phyloP scores from a whole-genome alignment of 176 grass and related monocot genomes.

The Oryza brachyantha region DNA sequence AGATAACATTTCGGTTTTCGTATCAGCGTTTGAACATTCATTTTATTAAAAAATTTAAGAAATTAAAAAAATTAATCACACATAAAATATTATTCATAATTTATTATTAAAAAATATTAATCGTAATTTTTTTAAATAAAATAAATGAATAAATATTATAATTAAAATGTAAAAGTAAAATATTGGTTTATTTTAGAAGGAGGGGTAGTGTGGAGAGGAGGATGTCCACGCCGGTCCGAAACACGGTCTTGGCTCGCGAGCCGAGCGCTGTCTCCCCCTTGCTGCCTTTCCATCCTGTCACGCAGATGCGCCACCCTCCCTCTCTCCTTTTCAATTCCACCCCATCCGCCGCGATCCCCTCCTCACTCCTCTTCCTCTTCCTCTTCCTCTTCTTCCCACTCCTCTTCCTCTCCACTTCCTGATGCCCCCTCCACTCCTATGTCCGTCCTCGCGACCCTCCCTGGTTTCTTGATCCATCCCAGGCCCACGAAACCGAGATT shows the following conservation, averaged over 20 bases:
- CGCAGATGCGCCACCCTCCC: neutral
- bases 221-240: neutral
- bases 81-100: no score
- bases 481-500: slow-evolving; percentile 15
- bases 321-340: slow-evolving; percentile 14
- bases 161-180: no score
- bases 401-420: neutral
- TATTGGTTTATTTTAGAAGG: no score
- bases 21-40: no score
- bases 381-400: neutral
- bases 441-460: slow-evolving; percentile 19
- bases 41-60: no score
- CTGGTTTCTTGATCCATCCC: slow-evolving; percentile 31
- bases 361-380: neutral
- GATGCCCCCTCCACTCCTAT: slow-evolving; percentile 2
- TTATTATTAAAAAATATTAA: no score
- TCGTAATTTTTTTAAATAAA: no score
- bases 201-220: neutral
- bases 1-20: no score
- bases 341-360: neutral
- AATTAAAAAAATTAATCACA: no score
- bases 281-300: slow-evolving; percentile 29
- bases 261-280: neutral
- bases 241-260: slow-evolving; percentile 32
- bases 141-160: no score